phyloP scores from a whole-genome alignment of 2,329 filamentous ascomycete genomes.

The Cladophialophora yegresii region DNA sequence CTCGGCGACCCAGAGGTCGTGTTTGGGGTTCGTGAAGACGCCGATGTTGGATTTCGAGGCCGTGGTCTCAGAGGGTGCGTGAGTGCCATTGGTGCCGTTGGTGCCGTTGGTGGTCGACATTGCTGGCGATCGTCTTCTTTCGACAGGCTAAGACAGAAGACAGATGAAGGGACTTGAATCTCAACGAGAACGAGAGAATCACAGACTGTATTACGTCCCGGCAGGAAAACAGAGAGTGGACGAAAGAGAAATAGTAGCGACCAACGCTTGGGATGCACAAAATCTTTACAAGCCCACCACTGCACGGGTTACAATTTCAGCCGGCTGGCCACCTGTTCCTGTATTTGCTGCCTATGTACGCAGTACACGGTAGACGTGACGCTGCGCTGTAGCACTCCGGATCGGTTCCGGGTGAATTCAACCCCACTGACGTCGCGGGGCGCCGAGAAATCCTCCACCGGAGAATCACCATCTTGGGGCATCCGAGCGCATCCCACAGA shows the following conservation, averaged over 20 bases:
- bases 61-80: conserved; percentile 2
- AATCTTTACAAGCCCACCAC: not conserved
- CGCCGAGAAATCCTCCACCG: not conserved
- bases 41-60: conserved; percentile 68
- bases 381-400: too few species aligned
- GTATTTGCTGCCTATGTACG: not conserved
- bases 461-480: not conserved
- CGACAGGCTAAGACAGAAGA: not conserved
- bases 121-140: not conserved
- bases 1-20: conserved; percentile 85
- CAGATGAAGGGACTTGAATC: not conserved
- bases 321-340: not conserved
- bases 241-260: too few species aligned
- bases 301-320: not conserved
- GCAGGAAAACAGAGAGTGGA: too few species aligned
- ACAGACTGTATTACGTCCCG: not conserved
- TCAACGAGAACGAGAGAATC: not conserved
- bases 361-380: too few species aligned
- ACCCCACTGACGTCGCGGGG: not conserved
- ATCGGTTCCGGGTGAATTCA: not conserved
- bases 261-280: not conserved
- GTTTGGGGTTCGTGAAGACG: conserved; percentile 90
- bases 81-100: conserved; percentile 1
- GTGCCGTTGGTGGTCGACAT: not conserved
- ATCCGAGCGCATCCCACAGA: not conserved